Evolutionary conservation across 108 stramenopile genomes (phyloP).

Genomic region (Pseudonitzschia multistriata): DNA sequence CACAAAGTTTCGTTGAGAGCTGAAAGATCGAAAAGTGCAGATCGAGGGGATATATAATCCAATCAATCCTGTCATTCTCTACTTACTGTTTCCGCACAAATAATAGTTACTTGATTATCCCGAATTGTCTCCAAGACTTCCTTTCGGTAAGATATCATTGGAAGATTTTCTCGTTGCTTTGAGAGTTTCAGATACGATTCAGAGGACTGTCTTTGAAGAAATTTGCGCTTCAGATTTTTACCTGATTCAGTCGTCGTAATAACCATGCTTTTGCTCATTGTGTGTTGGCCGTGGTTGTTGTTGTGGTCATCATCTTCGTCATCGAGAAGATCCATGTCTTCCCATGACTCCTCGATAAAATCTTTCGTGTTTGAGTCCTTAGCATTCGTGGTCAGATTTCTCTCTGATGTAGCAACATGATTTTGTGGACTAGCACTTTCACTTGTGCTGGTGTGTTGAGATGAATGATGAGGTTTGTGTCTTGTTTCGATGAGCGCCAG

Average conservation of each 20-base stretch:
- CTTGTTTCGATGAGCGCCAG: constrained; percentile 31
- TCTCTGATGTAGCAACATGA: no score
- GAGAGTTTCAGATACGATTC: constrained; percentile 43
- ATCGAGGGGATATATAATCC: neutral
- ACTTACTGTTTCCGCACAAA: constrained; percentile 60
- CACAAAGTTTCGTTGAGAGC: neutral
- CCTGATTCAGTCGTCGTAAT: constrained; percentile 15
- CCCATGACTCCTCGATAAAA: neutral
- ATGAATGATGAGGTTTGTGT: neutral
- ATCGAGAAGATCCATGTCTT: constrained; percentile 18
- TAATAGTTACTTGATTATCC: constrained; percentile 52
- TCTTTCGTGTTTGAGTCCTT: no score
- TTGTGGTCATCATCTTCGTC: constrained; percentile 16
- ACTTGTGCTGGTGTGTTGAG: no score
- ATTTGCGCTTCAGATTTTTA: constrained; percentile 31
- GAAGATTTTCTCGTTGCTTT: constrained; percentile 40
- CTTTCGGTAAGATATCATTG: constrained; percentile 51
- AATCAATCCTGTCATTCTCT: neutral
- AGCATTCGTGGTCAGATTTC: neutral
- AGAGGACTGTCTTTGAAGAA: constrained; percentile 35
- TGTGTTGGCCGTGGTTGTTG: neutral
- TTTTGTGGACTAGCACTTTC: no score
- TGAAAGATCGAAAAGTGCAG: neutral
- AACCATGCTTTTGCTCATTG: neutral
- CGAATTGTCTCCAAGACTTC: constrained; percentile 45